A percentile compares a stretch with the other conserved stretches of the same genome.
Conservation (phyloP, 2,329 filamentous ascomycete species). For the Lasiodiplodia sp. region DNA sequence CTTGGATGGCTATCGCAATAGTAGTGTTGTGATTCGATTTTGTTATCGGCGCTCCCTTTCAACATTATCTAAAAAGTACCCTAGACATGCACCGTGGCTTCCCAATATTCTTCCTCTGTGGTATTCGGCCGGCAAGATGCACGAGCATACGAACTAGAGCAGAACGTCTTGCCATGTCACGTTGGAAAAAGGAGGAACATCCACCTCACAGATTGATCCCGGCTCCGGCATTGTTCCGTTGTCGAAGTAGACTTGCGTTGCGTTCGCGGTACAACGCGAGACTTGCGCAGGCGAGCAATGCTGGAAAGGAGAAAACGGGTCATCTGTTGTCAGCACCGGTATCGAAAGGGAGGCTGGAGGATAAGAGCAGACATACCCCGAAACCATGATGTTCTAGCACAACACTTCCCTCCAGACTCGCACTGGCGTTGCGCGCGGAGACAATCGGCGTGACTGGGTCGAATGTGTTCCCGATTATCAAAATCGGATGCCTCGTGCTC, state of each 20-base stretch:
- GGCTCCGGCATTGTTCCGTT: conserved; percentile 33
- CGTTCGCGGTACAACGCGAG: conserved; percentile 32
- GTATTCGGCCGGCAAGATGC: no score
- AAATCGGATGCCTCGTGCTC: conserved; percentile 34
- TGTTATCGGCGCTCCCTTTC: no score
- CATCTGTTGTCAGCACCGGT: neutral
- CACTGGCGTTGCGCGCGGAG: conserved; percentile 33
- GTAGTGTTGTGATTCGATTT: no score
- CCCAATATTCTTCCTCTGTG: no score
- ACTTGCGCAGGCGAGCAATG: conserved; percentile 32
- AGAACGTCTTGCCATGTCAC: conserved; percentile 9
- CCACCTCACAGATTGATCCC: conserved; percentile 33
- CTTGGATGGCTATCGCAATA: no score
- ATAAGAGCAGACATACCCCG: conserved; percentile 26
- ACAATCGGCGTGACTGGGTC: conserved; percentile 36
- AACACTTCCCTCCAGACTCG: conserved; percentile 32
- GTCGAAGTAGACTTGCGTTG: conserved; percentile 32
- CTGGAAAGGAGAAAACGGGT: neutral
- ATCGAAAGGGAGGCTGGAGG: neutral
- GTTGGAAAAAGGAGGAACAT: conserved; percentile 8
- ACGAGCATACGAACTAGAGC: neutral
- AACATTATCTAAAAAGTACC: no score
- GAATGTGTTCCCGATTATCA: conserved; percentile 33
- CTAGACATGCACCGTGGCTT: no score
- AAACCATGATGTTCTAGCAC: conserved; percentile 34